Percentiles rank a stretch among this genome's conserved stretches.
Conservation (phyloP, 2,329 filamentous ascomycete genomes). For the Colletotrichum filicis region DNA sequence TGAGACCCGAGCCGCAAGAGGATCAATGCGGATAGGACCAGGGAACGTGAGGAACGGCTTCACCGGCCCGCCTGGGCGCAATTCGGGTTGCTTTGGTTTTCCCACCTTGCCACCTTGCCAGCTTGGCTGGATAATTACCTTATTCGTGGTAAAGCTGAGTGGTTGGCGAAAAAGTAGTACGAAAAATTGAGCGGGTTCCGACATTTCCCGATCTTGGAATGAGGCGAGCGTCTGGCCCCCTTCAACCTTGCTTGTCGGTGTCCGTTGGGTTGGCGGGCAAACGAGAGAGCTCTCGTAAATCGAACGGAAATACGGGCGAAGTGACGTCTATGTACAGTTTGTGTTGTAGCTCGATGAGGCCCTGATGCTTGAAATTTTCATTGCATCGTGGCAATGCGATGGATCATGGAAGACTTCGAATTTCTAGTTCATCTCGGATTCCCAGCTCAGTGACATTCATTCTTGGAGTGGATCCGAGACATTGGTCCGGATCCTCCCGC, state of each 20-base stretch:
- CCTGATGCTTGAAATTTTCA: neutral
- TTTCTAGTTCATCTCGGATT: neutral
- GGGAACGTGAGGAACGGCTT: conserved; percentile 26
- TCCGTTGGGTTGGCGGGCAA: neutral
- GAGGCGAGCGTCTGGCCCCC: conserved; percentile 9
- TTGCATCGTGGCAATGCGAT: neutral
- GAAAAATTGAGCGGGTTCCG: conserved; percentile 15
- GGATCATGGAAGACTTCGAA: neutral
- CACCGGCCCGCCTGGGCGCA: conserved; percentile 20
- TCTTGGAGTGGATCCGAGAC: neutral
- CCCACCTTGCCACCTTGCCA: neutral
- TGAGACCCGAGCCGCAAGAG: conserved; percentile 25
- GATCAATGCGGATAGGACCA: conserved; percentile 29
- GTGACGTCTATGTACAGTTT: conserved; percentile 1
- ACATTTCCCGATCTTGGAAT: conserved; percentile 20
- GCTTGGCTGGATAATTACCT: no score
- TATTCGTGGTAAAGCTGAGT: neutral
- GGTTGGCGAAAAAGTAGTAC: neutral
- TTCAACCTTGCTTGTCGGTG: neutral
- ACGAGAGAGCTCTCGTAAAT: conserved; percentile 23
- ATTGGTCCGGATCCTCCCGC: conserved; percentile 6
- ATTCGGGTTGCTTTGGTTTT: neutral
- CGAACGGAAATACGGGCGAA: conserved; percentile 30
- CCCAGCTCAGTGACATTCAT: neutral
- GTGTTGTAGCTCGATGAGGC: neutral